phyloP scores from a whole-genome alignment of 192 early-diverging fungal species.

The Chytriomyces hyalinus region DNA sequence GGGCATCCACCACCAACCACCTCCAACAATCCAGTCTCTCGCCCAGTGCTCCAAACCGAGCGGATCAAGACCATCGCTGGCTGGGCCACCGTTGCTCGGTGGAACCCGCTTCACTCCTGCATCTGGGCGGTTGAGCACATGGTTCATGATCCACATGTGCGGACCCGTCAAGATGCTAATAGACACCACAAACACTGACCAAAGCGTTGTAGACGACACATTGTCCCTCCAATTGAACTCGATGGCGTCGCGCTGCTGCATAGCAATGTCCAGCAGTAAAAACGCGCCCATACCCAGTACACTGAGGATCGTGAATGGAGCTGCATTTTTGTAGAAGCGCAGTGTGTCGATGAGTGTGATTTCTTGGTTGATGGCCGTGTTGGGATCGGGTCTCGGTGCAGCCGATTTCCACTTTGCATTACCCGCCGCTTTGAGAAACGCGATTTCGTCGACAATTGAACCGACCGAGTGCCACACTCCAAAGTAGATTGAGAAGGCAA shows the following conservation, averaged over 20 bases:
- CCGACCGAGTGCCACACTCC: constrained; percentile 34
- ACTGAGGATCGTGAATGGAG: constrained; percentile 30
- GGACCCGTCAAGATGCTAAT: constrained; percentile 40
- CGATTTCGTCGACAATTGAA: constrained; percentile 31
- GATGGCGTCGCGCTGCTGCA: not conserved
- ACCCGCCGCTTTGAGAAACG: constrained; percentile 12
- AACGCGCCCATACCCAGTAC: constrained; percentile 19
- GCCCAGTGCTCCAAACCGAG: constrained; percentile 23
- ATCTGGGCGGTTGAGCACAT: not conserved
- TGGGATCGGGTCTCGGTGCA: not conserved
- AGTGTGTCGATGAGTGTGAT: not conserved
- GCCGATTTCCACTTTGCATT: not conserved
- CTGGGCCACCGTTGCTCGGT: not conserved
- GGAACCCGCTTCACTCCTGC: not conserved
- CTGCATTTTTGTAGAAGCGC: constrained; percentile 15
- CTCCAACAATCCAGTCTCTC: constrained; percentile 32
- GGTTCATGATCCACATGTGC: constrained; percentile 43
- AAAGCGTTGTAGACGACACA: constrained; percentile 19
- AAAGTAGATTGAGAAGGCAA: constrained; percentile 39
- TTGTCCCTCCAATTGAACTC: not conserved
- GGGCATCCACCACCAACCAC: constrained; percentile 32
- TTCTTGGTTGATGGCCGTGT: not conserved
- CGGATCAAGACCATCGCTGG: constrained; percentile 18
- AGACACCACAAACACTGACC: constrained; percentile 32
- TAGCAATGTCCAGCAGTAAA: constrained; percentile 10